Evolutionary conservation across 495 filamentous ascomycete species (phyloP).

Genomic region (Neurospora cerealis): DNA sequence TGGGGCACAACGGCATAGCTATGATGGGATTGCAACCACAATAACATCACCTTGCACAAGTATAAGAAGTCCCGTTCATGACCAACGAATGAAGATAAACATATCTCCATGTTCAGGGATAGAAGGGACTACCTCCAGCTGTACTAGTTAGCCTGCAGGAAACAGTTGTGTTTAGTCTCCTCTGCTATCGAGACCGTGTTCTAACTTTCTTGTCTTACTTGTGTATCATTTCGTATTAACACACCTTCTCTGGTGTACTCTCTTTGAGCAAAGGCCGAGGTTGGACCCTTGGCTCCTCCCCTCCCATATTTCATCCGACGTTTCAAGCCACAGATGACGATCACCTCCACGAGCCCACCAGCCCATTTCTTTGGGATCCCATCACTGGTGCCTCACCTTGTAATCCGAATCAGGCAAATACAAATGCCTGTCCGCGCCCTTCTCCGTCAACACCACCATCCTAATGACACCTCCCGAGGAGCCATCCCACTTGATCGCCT

Average conservation of each 20-base stretch:
- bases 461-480: conserved; percentile 97
- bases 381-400: conserved; percentile 36
- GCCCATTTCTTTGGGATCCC: neutral
- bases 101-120: neutral
- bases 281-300: neutral
- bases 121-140: neutral
- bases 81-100: neutral
- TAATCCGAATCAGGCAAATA: conserved; percentile 86
- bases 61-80: neutral
- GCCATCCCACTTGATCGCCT: conserved; percentile 98
- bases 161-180: neutral
- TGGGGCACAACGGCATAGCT: neutral
- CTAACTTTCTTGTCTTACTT: neutral
- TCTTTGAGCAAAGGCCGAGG: neutral
- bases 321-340: neutral
- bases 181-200: neutral
- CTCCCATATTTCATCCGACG: neutral
- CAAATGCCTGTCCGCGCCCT: conserved; percentile 80
- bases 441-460: conserved; percentile 84
- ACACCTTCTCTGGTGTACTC: neutral
- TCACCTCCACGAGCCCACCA: neutral
- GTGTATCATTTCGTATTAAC: neutral
- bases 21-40: neutral
- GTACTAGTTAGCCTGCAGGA: neutral
- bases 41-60: neutral